These are phyloP conservation scores for Boletus smithii DNA, from an alignment of 1,284 basidiomycete genomes.

Conservation along the genomic window DNA sequence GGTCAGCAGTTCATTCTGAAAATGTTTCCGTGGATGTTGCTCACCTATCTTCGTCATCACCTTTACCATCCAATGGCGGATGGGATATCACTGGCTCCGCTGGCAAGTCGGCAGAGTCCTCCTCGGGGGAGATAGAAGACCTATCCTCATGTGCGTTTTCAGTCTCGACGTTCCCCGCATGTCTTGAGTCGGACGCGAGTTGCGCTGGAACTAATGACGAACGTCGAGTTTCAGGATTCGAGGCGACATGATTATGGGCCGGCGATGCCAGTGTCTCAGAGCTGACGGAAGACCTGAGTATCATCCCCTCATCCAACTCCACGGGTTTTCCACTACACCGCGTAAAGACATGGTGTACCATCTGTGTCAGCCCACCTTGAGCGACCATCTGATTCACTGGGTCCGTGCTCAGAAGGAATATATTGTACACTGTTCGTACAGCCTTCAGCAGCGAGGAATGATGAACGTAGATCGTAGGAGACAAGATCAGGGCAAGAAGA, in stretches of 20 bases:
- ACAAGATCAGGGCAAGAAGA: constrained; percentile 83
- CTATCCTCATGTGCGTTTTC: constrained; percentile 5
- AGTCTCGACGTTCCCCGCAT: neutral
- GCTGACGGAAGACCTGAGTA: constrained; percentile 22
- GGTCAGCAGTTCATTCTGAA: constrained; percentile 7
- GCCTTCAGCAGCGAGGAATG: constrained; percentile 93
- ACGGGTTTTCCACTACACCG: constrained; percentile 52
- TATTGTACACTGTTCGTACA: constrained; percentile 94
- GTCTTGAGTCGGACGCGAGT: constrained; percentile 3
- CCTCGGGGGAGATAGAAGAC: constrained; percentile 2
- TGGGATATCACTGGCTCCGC: constrained; percentile 1
- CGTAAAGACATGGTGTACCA: constrained; percentile 93
- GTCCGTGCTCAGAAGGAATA: constrained; percentile 87
- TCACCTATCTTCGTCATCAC: constrained; percentile 24
- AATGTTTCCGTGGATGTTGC: constrained; percentile 2
- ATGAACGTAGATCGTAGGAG: constrained; percentile 82
- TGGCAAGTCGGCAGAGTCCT: constrained; percentile 1
- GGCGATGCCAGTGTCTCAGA: constrained; percentile 23
- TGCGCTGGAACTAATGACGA: constrained; percentile 10
- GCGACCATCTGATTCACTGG: constrained; percentile 94
- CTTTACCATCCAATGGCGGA: constrained; percentile 6
- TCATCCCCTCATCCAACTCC: constrained; percentile 25
- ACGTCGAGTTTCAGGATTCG: constrained; percentile 12
- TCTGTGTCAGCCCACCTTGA: constrained; percentile 93
- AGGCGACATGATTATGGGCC: constrained; percentile 5